Conservation (phyloP, 495 filamentous ascomycete species). For the Venustampulla echinocandica region DNA sequence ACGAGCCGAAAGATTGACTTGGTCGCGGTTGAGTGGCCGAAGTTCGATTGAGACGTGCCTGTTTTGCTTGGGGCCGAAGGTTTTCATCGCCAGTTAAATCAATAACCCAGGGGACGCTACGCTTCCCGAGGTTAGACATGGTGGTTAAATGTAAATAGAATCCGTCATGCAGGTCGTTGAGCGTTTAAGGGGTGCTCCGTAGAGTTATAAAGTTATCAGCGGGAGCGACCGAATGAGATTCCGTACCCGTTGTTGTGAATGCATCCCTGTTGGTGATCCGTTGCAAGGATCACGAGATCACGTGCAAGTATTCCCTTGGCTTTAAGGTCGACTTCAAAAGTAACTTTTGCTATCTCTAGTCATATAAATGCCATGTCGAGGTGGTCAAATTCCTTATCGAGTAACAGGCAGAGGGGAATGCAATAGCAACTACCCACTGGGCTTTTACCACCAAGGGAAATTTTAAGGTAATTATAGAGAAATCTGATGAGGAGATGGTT, state of each 20-base stretch:
- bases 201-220: no score
- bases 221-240: neutral
- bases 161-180: neutral
- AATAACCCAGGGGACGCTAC: neutral
- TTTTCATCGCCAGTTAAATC: constrained; percentile 20
- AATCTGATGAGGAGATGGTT: no score
- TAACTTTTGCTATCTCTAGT: no score
- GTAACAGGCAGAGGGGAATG: no score
- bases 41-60: constrained; percentile 7
- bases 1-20: constrained; percentile 14
- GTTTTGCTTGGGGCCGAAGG: constrained; percentile 5
- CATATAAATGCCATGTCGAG: no score
- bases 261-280: neutral
- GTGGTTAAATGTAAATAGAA: neutral
- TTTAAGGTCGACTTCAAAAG: no score
- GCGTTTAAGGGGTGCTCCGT: neutral
- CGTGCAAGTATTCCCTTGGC: no score
- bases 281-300: neutral
- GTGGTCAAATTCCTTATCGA: no score
- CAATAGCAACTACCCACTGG: no score
- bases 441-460: no score
- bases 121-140: constrained; percentile 18
- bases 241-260: neutral
- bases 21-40: constrained; percentile 12
- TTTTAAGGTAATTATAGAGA: no score